Evolutionary conservation across 495 filamentous ascomycete species (phyloP).

Genomic region (Cercophora scortea): DNA sequence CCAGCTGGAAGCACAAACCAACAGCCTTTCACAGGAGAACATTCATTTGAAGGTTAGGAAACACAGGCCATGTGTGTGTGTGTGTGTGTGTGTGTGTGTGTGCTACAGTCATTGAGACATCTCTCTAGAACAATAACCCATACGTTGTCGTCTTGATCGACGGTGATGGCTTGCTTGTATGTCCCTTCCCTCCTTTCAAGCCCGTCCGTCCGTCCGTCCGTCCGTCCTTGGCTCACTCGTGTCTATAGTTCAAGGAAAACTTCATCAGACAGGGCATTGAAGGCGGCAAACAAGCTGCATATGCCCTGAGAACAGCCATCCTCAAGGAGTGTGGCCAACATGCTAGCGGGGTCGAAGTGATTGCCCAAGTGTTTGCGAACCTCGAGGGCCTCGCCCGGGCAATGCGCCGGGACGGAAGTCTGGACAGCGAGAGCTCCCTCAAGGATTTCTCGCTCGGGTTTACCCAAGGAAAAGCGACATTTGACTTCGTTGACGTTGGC

Average conservation of each 20-base stretch:
- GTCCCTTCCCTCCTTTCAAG: conserved; percentile 10
- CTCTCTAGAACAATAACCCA: conserved; percentile 59
- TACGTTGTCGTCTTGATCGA: conserved; percentile 73
- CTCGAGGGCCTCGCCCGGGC: conserved; percentile 53
- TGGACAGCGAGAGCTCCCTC: conserved; percentile 43
- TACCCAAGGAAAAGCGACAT: conserved; percentile 59
- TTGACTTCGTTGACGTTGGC: conserved; percentile 73
- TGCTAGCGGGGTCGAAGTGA: conserved; percentile 48
- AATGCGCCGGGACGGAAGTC: conserved; percentile 50
- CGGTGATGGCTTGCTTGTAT: conserved; percentile 65
- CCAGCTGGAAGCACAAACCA: conserved; percentile 18
- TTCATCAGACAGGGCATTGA: conserved; percentile 55
- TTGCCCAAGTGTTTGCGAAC: conserved; percentile 64
- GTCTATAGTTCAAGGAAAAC: conserved; percentile 54
- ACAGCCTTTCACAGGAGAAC: conserved; percentile 20
- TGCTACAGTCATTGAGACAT: conserved; percentile 13
- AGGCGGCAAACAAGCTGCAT: conserved; percentile 66
- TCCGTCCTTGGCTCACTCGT: background rate
- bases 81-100: background rate
- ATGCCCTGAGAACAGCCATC: conserved; percentile 50
- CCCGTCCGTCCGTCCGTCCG: background rate
- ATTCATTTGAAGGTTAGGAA: conserved; percentile 29
- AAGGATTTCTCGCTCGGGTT: conserved; percentile 70
- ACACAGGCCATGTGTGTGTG: background rate
- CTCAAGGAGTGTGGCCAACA: conserved; percentile 36